Base-by-base conservation (phyloP, 768 basidiomycete genomes). In the Hericium erinaceus region DNA sequence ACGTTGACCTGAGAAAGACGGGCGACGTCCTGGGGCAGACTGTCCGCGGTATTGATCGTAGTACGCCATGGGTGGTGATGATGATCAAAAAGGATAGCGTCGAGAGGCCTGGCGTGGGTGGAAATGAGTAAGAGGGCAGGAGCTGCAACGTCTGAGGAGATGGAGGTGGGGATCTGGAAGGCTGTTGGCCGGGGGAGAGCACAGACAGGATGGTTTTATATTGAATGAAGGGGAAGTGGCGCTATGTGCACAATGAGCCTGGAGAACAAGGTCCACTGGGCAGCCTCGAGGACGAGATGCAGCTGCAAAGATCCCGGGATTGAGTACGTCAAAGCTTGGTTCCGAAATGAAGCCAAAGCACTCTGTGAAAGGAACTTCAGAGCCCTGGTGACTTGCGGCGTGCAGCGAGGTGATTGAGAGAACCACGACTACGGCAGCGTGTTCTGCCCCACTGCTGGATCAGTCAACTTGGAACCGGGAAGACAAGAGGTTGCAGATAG, bases 241-340 rank as follows among this genome's bases (percentile, higher is more conserved):
- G n/a, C 44, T 46, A 6, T 18, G 44, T 46, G 20, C 16, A 46
- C 44, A 46, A 46, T 46, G 44, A 46, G 44, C 18, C n/a, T 46
- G 44, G 44, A 20, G 20, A 20, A 46, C 58, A 58, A 55, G 60
- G 54, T 51, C 55, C 51, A 39, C 48, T 60, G 54, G 22, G 24
- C 54, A 41, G 60, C 60, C 60, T 61, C 58, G 60, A 61, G 60
- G 60, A 58, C 26, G n/a, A 20, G 50, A 28, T 15, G 44, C 55
- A 26, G 38, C 54, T 16, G 28, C 20, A 53, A 52, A 51, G 55
- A 48, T 59, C 39, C 55, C 44, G 60, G 60, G 60, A 51, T 15
- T 8, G 9, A 16, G 24, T 53, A 60, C 60, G 60, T 59, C 55
- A 60, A 56, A 51, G 55, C 52, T 58, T 58, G 40, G 11, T 48